Conservation (phyloP, 768 basidiomycete genomes). For the Panus rudis region DNA sequence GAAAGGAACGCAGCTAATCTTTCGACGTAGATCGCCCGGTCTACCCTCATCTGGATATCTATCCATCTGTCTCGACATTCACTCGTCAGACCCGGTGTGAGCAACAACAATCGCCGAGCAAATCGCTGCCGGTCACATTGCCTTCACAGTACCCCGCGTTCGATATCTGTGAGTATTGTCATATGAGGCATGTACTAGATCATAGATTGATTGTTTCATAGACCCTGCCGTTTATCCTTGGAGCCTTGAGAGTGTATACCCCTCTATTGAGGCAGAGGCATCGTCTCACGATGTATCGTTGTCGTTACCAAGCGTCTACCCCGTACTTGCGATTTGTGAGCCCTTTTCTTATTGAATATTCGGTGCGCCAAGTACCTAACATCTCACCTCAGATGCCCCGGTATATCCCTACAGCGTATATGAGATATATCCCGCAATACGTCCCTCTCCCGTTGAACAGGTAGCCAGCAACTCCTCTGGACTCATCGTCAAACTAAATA, state of each 20-base stretch:
- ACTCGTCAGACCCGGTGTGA: background rate
- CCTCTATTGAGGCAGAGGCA: too few relatives aligned
- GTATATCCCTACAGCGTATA: slow-evolving; percentile 17
- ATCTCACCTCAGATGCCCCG: slow-evolving; percentile 17
- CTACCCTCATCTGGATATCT: slow-evolving; percentile 22
- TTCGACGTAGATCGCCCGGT: slow-evolving; percentile 16
- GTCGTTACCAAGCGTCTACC: too few relatives aligned
- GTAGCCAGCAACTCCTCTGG: background rate
- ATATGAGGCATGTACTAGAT: background rate
- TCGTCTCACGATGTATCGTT: too few relatives aligned
- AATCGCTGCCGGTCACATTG: background rate
- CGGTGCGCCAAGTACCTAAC: too few relatives aligned
- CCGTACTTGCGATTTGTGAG: slow-evolving; percentile 15
- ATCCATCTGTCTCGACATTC: slow-evolving; percentile 6
- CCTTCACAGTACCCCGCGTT: slow-evolving; percentile 6
- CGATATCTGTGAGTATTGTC: slow-evolving; percentile 9
- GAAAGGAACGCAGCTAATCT: too few relatives aligned
- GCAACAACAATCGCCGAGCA: background rate
- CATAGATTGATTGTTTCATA: background rate
- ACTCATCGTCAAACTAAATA: background rate
- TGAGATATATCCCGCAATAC: slow-evolving; percentile 11
- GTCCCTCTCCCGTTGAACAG: background rate
- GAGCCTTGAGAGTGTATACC: slow-evolving; percentile 14
- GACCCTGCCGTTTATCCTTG: slow-evolving; percentile 19
- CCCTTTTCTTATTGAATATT: too few relatives aligned